These are phyloP conservation scores for Asclepias syriaca DNA, from an alignment of 257 asterid species.

Conservation along the genomic window DNA sequence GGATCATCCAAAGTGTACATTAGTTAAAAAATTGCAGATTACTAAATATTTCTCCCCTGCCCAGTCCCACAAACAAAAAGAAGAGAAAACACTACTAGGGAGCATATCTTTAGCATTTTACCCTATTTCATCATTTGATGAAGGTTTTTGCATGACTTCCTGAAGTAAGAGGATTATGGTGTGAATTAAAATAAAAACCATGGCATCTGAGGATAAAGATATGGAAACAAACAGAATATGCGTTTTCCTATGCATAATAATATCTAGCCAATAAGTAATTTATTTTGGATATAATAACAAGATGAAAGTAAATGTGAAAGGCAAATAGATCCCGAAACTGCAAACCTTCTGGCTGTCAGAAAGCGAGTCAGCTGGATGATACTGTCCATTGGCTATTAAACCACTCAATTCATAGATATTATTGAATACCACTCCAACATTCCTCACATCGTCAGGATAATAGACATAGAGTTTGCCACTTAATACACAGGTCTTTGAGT, in stretches of 20 bases:
- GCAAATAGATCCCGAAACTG: constrained; percentile 12
- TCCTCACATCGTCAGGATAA: constrained; percentile 76
- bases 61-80: background rate
- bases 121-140: background rate
- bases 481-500: constrained; percentile 86
- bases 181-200: background rate
- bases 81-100: background rate
- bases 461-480: constrained; percentile 84
- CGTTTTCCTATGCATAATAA: background rate
- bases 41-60: too few species aligned
- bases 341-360: constrained; percentile 82
- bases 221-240: background rate
- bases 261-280: background rate
- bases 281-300: background rate
- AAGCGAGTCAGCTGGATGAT: constrained; percentile 68
- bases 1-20: background rate
- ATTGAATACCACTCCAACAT: constrained; percentile 78
- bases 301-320: background rate
- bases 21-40: background rate
- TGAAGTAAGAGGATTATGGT: background rate
- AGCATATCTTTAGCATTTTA: background rate
- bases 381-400: constrained; percentile 67
- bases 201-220: background rate
- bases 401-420: constrained; percentile 77
- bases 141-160: background rate